Base-by-base conservation (phyloP, 2,329 filamentous ascomycete genomes). In the Pseudonectria foliicola region DNA sequence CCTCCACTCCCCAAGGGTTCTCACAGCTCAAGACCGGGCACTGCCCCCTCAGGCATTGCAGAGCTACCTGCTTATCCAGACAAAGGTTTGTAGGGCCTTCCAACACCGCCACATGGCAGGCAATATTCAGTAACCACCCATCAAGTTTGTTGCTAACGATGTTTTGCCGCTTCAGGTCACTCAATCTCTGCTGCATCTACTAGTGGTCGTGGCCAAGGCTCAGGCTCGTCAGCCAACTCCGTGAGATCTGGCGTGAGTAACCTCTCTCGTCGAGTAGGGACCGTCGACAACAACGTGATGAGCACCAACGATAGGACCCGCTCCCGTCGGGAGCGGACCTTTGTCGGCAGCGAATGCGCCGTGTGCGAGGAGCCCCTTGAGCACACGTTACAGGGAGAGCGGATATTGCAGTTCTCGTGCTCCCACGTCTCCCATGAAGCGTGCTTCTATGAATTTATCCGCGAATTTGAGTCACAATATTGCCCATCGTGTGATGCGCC, bases 371-470 rank as follows among this genome's bases (percentile, higher is more conserved):
- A 98, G 64, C 89, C 89, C 3, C 67, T 98, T 43, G 92, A 96
- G 62, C 90, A 96, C 61, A 98, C 88, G 4, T 72, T 98, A 30
- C 84, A 85, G 33, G 92, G 92, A 40, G 92, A 98, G 66, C 80
- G 88, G 48, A 88, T 98, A 42, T 70, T 98, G 35, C 92, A 96
- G 59, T 92, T 98, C 54, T 93, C 89, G 6, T 98, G 92, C 63
- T 77, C 82, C n/a, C 92, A 98, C 62, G 90, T 98, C 40, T 88
- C 90, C 10, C 92, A 98, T 59, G 92, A 96, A 61, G 92, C 90
- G 25, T 98, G 92, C 64, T 96, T 98, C 59, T 96, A 96, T 65
- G 92, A 98, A 62, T 95, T 93, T 57, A 94, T 98, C 52, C 85
- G 86, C 54, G 90, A 95, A 55, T 85, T 90, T 39, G 89, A 96